A percentile compares a stretch with the other conserved stretches of the same genome.
Evolutionary conservation across 2,329 filamentous ascomycete genomes (phyloP).

Genomic region (Microcyclosporella mali): DNA sequence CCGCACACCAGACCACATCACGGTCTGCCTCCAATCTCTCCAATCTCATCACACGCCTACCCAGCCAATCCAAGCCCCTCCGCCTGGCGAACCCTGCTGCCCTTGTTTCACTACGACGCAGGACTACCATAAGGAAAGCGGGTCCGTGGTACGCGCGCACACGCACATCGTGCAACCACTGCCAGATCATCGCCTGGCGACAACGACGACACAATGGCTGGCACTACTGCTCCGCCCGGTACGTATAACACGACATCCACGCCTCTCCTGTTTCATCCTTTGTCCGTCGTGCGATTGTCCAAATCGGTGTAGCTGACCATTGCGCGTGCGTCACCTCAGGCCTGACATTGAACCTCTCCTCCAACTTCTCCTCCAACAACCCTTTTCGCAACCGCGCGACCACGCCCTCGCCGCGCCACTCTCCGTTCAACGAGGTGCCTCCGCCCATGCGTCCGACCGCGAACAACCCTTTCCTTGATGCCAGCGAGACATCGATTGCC

Average conservation of each 20-base stretch:
- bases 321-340: slow-evolving; percentile 8
- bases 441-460: slow-evolving; percentile 51
- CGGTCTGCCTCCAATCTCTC: too few species aligned
- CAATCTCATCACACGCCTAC: too few species aligned
- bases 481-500: slow-evolving; percentile 19
- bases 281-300: slow-evolving; percentile 2
- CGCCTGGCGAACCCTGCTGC: too few species aligned
- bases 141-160: neutral
- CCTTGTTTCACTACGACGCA: neutral
- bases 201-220: slow-evolving; percentile 2
- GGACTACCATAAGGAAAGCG: neutral
- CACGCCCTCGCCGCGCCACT: slow-evolving; percentile 35
- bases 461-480: slow-evolving; percentile 67
- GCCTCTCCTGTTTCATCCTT: slow-evolving; percentile 7
- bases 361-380: slow-evolving; percentile 68
- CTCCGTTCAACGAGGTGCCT: slow-evolving; percentile 43
- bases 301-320: slow-evolving; percentile 4
- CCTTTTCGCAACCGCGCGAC: slow-evolving; percentile 68
- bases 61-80: too few species aligned
- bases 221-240: slow-evolving; percentile 6
- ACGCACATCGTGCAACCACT: neutral
- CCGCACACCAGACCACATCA: too few species aligned
- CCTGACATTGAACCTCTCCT: slow-evolving; percentile 43
- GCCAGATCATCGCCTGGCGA: neutral
- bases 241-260: slow-evolving; percentile 2